These are phyloP conservation scores for Amanita subjunquillea DNA, from an alignment of 768 basidiomycete species.

Conservation along the genomic window DNA sequence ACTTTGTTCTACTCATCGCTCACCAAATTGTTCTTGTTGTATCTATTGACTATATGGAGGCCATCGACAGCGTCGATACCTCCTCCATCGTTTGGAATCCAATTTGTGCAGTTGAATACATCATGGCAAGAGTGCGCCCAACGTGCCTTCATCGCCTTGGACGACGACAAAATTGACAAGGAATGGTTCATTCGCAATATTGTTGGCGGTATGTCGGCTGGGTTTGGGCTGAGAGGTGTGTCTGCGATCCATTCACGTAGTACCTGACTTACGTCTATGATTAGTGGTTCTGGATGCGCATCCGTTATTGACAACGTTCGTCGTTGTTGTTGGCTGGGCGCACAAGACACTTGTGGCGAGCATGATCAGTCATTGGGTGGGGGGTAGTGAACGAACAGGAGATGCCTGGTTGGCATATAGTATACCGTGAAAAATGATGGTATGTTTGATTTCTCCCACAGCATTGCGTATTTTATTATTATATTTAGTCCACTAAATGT, in stretches of 20 bases:
- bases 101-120: slow-evolving; percentile 15
- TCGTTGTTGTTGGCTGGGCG: slow-evolving; percentile 66
- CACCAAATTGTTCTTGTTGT: slow-evolving; percentile 77
- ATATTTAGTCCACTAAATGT: neutral
- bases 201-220: slow-evolving; percentile 79
- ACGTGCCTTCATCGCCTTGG: slow-evolving; percentile 43
- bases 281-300: slow-evolving; percentile 72
- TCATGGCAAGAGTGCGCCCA: slow-evolving; percentile 23
- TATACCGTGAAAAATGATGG: slow-evolving; percentile 39
- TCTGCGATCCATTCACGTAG: neutral
- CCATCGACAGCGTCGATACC: slow-evolving; percentile 27
- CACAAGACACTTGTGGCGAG: slow-evolving; percentile 55
- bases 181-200: slow-evolving; percentile 82
- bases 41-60: slow-evolving; percentile 73
- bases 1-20: slow-evolving; percentile 76
- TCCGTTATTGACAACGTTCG: slow-evolving; percentile 63
- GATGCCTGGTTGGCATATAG: slow-evolving; percentile 78
- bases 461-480: neutral
- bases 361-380: slow-evolving; percentile 52
- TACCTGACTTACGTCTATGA: neutral
- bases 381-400: slow-evolving; percentile 41
- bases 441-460: neutral
- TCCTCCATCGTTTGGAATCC: slow-evolving; percentile 14
- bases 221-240: slow-evolving; percentile 74
- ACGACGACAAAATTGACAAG: slow-evolving; percentile 67